A percentile compares a stretch with the other conserved stretches of the same genome.
These are phyloP conservation scores for Maudiozyma turicensis DNA, from an alignment of 805 yeast genomes.

Conservation along the genomic window DNA sequence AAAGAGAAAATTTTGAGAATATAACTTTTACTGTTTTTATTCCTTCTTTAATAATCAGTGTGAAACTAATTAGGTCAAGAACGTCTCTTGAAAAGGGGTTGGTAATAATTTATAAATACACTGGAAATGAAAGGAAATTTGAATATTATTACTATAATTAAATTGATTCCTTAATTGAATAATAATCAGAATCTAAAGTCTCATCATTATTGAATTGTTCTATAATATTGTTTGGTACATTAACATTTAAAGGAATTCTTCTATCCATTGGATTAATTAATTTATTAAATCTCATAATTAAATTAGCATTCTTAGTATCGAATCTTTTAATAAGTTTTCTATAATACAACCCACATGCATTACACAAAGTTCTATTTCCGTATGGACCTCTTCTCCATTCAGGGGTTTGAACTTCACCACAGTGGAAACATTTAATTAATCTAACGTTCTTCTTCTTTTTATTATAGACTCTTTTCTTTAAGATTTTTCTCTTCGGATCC, in stretches of 20 bases:
- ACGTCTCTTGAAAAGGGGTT: no score
- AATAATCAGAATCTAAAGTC: conserved; percentile 6
- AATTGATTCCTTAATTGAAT: conserved; percentile 1
- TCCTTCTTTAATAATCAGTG: no score
- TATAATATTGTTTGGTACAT: conserved; percentile 20
- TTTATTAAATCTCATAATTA: conserved; percentile 24
- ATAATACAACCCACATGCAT: conserved; percentile 83
- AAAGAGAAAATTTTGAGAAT: no score
- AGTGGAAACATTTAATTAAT: conserved; percentile 44
- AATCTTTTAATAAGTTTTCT: conserved; percentile 44
- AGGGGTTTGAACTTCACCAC: conserved; percentile 69
- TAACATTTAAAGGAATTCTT: conserved; percentile 19
- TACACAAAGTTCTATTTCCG: conserved; percentile 76
- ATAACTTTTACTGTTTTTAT: no score
- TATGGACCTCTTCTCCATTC: conserved; percentile 93
- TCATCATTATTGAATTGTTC: conserved; percentile 7
- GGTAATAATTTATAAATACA: no score
- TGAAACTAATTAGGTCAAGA: no score
- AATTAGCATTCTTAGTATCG: conserved; percentile 21
- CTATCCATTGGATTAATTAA: conserved; percentile 22
- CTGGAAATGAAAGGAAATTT: not conserved
- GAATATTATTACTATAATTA: not conserved
- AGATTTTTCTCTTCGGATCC: not conserved
- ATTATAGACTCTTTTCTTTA: not conserved
- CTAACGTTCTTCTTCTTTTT: conserved; percentile 3